Conservation (phyloP, 306 rosid genomes). For the Cercis canadensis region DNA sequence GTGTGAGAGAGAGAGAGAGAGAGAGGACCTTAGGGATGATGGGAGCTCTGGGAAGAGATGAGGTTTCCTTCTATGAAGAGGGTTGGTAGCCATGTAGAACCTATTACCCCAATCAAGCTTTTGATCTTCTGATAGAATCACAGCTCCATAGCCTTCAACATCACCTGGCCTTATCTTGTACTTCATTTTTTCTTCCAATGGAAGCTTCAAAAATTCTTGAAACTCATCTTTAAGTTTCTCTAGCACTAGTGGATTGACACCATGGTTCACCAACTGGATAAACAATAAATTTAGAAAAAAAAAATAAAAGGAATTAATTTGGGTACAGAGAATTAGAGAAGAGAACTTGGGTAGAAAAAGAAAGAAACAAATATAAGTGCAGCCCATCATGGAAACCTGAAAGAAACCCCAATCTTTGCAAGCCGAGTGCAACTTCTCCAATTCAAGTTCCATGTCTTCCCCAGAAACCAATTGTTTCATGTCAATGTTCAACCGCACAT, state of each 20-base stretch:
- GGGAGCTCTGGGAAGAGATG: conserved; percentile 54
- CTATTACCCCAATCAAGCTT: conserved; percentile 61
- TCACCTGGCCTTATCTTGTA: conserved; percentile 45
- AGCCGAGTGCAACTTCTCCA: conserved; percentile 48
- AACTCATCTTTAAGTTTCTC: conserved; percentile 45
- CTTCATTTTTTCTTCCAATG: conserved; percentile 48
- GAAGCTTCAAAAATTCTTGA: conserved; percentile 55
- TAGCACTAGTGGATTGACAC: conserved; percentile 40
- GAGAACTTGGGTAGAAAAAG: neutral
- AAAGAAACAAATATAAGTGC: too few species aligned
- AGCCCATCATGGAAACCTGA: conserved; percentile 37
- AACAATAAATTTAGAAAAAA: neutral
- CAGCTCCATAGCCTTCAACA: conserved; percentile 54
- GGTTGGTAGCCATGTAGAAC: conserved; percentile 46
- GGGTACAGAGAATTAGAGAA: too few species aligned
- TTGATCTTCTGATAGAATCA: conserved; percentile 32
- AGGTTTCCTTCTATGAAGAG: conserved; percentile 43
- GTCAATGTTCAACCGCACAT: too few species aligned
- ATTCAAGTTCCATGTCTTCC: conserved; percentile 34
- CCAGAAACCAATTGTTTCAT: conserved; percentile 29
- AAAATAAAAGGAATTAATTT: neutral
- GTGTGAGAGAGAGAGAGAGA: neutral
- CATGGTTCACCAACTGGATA: conserved; percentile 59
- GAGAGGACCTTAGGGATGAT: conserved; percentile 46
- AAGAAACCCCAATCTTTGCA: conserved; percentile 61